Evolutionary conservation across 345 rosid genomes (phyloP).

Genomic region (Rubroshorea leprosula): DNA sequence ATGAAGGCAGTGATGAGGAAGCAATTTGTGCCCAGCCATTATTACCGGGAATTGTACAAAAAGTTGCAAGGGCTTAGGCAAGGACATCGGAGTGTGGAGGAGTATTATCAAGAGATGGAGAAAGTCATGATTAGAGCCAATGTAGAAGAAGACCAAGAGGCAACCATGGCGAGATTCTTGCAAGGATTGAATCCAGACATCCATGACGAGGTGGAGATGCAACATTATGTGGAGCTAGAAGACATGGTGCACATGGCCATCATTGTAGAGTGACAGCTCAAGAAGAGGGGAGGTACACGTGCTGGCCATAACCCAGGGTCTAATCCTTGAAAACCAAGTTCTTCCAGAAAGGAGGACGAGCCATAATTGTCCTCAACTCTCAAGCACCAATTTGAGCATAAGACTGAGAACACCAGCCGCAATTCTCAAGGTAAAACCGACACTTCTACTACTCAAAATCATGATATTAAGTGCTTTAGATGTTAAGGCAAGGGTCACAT

Average conservation of each 20-base stretch:
- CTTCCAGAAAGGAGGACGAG: background rate
- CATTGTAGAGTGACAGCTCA: no score
- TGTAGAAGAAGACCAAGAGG: conserved; percentile 3
- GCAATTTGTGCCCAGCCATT: background rate
- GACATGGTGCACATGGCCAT: no score
- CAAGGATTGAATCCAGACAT: no score
- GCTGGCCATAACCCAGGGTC: no score
- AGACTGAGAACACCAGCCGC: background rate
- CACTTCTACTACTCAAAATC: background rate
- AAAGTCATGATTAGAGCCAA: background rate
- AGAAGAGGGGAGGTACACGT: no score
- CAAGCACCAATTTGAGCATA: background rate
- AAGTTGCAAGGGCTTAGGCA: no score
- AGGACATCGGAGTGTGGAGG: no score
- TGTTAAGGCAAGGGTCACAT: background rate
- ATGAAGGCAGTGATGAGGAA: conserved; percentile 4
- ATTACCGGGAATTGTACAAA: background rate
- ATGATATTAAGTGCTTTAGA: background rate
- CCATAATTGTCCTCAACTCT: background rate
- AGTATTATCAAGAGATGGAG: conserved; percentile 3
- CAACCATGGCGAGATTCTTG: no score
- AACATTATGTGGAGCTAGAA: no score
- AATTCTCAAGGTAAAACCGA: no score
- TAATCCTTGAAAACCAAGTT: background rate
- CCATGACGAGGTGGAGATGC: no score